A percentile compares a stretch with the other conserved stretches of the same genome.
Conservation (phyloP, 805 yeast species). For the Kuraishia floccosa region DNA sequence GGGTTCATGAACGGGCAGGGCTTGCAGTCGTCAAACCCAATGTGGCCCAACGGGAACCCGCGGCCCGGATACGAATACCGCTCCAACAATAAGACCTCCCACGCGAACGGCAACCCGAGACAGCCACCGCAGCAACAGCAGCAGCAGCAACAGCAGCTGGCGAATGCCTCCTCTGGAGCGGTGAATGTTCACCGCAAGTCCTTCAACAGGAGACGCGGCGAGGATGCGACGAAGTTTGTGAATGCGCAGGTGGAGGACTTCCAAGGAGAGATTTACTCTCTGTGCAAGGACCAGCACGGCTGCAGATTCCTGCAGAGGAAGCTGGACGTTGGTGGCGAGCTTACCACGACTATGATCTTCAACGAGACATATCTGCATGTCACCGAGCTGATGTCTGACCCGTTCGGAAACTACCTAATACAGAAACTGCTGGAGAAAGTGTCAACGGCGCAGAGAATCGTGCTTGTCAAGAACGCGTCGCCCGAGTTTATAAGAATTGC, state of each 20-base stretch:
- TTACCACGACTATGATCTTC: slow-evolving; percentile 66
- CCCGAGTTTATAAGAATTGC: slow-evolving; percentile 73
- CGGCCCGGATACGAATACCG: no score
- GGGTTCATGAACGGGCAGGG: no score
- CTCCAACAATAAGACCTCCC: no score
- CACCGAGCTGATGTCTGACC: slow-evolving; percentile 86
- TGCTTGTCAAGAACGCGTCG: slow-evolving; percentile 60
- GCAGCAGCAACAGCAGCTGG: background rate
- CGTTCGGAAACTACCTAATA: slow-evolving; percentile 93
- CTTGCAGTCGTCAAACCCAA: no score
- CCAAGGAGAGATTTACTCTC: slow-evolving; percentile 58
- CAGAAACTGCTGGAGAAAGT: slow-evolving; percentile 84
- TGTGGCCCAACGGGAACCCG: no score
- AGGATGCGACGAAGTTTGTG: slow-evolving; percentile 60
- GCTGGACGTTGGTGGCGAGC: slow-evolving; percentile 50
- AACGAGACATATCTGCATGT: slow-evolving; percentile 69
- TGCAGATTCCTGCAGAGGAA: slow-evolving; percentile 88
- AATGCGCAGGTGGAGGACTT: slow-evolving; percentile 62
- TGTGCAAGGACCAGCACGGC: slow-evolving; percentile 95
- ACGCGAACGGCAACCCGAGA: no score
- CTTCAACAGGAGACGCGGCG: no score
- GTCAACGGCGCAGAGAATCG: slow-evolving; percentile 54
- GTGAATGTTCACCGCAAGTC: no score
- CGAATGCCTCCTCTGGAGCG: no score
- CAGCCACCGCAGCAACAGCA: background rate